These are phyloP conservation scores for Cutaneotrichosporon daszewskae DNA, from an alignment of 1,284 basidiomycete species.

Conservation along the genomic window DNA sequence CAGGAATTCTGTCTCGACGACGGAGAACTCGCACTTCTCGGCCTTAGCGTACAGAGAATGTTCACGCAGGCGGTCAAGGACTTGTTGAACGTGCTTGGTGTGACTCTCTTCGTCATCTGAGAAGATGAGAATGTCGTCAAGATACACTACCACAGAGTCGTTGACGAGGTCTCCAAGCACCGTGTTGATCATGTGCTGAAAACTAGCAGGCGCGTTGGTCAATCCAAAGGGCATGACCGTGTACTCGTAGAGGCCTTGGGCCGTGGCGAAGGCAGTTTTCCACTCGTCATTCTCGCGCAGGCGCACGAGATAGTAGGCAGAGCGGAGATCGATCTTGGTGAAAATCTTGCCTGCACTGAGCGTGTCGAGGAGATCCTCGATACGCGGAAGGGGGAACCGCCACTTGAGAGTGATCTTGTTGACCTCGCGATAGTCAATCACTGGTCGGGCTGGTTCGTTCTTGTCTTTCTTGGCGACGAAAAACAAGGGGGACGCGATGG, in stretches of 20 bases:
- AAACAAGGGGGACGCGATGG: conserved; percentile 47
- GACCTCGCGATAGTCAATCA: conserved; percentile 51
- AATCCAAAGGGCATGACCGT: conserved; percentile 49
- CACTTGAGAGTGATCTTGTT: conserved; percentile 49
- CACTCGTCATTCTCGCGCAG: conserved; percentile 33
- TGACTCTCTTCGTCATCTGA: conserved; percentile 49
- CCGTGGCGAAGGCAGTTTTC: conserved; percentile 45
- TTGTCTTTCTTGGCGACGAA: conserved; percentile 54
- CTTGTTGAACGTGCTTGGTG: conserved; percentile 20
- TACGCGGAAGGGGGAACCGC: conserved; percentile 23
- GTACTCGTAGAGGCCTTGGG: conserved; percentile 46
- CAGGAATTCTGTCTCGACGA: conserved; percentile 40
- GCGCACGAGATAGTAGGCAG: conserved; percentile 35
- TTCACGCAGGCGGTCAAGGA: conserved; percentile 43
- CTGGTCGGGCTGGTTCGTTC: conserved; percentile 40
- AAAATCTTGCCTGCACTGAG: conserved; percentile 33
- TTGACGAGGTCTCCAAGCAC: conserved; percentile 30
- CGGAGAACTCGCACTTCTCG: conserved; percentile 47
- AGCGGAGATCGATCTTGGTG: conserved; percentile 37
- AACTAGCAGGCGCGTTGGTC: conserved; percentile 47
- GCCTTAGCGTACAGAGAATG: conserved; percentile 42
- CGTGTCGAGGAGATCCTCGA: conserved; percentile 27
- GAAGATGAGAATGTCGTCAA: conserved; percentile 47
- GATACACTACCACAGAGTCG: conserved; percentile 30
- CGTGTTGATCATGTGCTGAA: conserved; percentile 40